Percentiles rank a stretch among this genome's conserved stretches.
phyloP scores from a whole-genome alignment of 768 basidiomycete genomes.

The Bullera alba region DNA sequence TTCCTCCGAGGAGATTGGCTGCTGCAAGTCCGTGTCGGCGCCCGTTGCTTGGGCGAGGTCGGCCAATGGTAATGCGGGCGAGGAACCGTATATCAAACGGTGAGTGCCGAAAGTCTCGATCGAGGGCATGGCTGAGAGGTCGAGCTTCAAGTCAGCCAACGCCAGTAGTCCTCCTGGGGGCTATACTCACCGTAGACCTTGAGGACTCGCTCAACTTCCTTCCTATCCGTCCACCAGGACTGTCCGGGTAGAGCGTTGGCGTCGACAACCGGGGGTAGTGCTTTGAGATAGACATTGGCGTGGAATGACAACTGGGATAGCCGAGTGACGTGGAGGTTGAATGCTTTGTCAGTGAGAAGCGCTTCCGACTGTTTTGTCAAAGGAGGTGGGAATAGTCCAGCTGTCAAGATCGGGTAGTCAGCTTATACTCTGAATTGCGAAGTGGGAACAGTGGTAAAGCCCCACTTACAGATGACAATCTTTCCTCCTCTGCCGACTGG shows the following conservation, averaged over 20 bases:
- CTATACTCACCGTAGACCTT: conserved; percentile 39
- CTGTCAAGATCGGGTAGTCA: conserved; percentile 16
- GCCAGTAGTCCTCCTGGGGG: neutral
- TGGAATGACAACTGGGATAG: conserved; percentile 34
- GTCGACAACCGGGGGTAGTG: conserved; percentile 31
- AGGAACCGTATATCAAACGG: conserved; percentile 38
- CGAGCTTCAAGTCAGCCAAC: too few species aligned
- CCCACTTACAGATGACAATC: conserved; percentile 33
- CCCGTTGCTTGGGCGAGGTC: conserved; percentile 4
- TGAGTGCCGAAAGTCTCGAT: conserved; percentile 43
- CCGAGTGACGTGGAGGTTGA: conserved; percentile 28
- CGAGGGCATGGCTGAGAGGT: conserved; percentile 37
- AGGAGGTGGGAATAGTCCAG: conserved; percentile 39
- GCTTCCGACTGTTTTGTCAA: conserved; percentile 20
- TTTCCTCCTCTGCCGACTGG: conserved; percentile 9
- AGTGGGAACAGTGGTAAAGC: neutral
- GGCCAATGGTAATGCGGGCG: conserved; percentile 16
- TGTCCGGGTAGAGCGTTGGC: conserved; percentile 2
- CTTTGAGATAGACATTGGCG: conserved; percentile 32
- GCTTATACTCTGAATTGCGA: neutral
- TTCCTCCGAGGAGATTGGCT: conserved; percentile 19
- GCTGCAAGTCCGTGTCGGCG: conserved; percentile 9
- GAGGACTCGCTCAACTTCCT: conserved; percentile 33
- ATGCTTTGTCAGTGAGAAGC: conserved; percentile 16
- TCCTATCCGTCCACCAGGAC: conserved; percentile 31